Evolutionary conservation across 495 filamentous ascomycete genomes (phyloP), one percentile per base, ranked within the genome.

Genomic region (Xylaria cubensis): DNA sequence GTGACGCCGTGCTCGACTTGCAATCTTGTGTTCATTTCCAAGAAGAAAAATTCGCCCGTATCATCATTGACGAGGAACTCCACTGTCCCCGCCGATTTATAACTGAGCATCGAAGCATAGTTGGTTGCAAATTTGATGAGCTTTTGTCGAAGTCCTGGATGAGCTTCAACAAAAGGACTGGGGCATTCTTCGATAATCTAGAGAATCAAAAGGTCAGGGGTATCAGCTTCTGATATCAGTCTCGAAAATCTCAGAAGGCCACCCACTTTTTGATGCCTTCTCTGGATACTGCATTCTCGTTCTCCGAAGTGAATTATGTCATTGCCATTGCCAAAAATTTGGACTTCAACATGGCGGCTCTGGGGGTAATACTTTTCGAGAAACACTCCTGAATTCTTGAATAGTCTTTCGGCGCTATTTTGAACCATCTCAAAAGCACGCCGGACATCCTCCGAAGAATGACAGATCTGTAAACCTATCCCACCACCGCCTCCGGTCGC

Each of bases 1-100:
- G 90, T 91, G 64, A 91, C 87, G 17, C 85, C 86, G 77, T 92
- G 90, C 78, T 92, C 90, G 36, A 92, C 90, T 70, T 92, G 90
- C 10, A 91, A 79, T 44, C 90, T 81, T 0, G 90, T 90, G 74
- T 92, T 92, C 87, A 92, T 89, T 74, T 92, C 90, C 5, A 92
- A 81, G 72, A 92, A 92, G 78, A 88, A 92, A 79, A 90, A 90
- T 12, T 85, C 82, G 0, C 82, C 84, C 0, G 84, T 85, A 44
- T 82, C 78, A 67, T 89, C 89, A 73, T 92, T 88, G 13, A 91
- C 88, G 3, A 92, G 83, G 74, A 85, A 92, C 74, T 92, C 90
- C 17, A 92, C 82, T 0, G 90, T 92, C 0, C 90, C 90, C 5
- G 86, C 88, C 7, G 84, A 87, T 17, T 79, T 82, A 70, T 92